Conservation (phyloP, 108 stramenopile species). For the Conticribra weissflogii region DNA sequence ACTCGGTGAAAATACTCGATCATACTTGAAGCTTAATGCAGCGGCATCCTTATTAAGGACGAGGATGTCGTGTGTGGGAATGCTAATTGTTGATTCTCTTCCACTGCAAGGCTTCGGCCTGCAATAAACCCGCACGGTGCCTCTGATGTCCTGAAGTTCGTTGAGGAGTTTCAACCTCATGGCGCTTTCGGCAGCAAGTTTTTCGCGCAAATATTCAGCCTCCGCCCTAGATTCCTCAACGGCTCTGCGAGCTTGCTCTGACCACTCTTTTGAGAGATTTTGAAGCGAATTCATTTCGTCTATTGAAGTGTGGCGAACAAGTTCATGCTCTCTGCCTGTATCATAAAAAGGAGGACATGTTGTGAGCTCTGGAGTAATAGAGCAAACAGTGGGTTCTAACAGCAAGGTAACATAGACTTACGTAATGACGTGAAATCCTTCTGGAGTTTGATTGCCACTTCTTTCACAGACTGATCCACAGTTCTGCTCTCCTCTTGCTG, state of each 20-base stretch:
- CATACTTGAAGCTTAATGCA: slow-evolving; percentile 86
- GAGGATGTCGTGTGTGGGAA: slow-evolving; percentile 74
- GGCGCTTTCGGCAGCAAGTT: slow-evolving; percentile 75
- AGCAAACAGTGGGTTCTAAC: not conserved
- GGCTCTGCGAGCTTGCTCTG: slow-evolving; percentile 41
- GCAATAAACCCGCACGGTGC: slow-evolving; percentile 83
- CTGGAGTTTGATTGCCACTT: not conserved
- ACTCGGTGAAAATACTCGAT: slow-evolving; percentile 84
- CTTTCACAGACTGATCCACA: slow-evolving; percentile 7
- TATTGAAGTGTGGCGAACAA: slow-evolving; percentile 47
- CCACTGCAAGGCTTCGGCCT: slow-evolving; percentile 50
- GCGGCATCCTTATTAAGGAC: slow-evolving; percentile 60
- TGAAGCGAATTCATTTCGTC: slow-evolving; percentile 55
- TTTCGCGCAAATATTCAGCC: slow-evolving; percentile 59
- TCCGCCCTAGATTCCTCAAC: slow-evolving; percentile 52
- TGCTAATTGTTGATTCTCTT: slow-evolving; percentile 34
- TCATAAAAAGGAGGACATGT: slow-evolving; percentile 1
- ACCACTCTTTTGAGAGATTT: slow-evolving; percentile 47
- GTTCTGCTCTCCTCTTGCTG: not conserved
- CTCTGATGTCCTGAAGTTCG: slow-evolving; percentile 81
- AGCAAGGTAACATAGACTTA: not conserved
- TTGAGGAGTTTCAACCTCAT: slow-evolving; percentile 72
- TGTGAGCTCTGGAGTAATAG: not conserved
- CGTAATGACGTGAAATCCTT: slow-evolving; percentile 12
- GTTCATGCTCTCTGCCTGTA: slow-evolving; percentile 49